Evolutionary conservation across 2,329 filamentous ascomycete genomes (phyloP), one percentile per base, ranked within the genome.

Genomic region (Samsoniella hepiali): DNA sequence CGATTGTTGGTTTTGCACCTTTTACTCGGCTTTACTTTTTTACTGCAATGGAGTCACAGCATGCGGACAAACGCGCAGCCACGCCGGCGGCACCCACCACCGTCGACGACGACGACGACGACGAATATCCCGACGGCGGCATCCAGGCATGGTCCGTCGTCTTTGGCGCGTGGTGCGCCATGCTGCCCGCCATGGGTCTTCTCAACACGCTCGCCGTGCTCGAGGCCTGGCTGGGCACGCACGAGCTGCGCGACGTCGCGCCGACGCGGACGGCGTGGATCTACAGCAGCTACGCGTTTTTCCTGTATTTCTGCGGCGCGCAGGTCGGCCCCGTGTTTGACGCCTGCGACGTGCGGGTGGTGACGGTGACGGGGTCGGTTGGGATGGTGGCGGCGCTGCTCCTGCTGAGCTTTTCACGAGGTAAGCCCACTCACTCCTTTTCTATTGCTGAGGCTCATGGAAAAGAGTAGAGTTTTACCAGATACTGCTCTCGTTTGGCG

Each of bases 301-400:
- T 91, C 45, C 80, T 87, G 15, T 90, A 91, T 72, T 88, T 91
- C 69, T 85, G 88, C 57, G 89, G 89, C 13, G 82, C 91, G 1
- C 87, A 91, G 69, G 84, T 90, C 49, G 89, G 73, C 65, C 89
- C 89, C 0, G 75, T 91, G 27, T 91, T 92, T 68, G 90, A 93
- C 70, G 81, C 84, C 29, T 81, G 87, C 64, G 88, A 89, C 0
- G 87, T 89, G 0, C 78, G 81, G 36, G 71, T 81, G 58, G 77
- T 91, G 3, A 76, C 91, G 3, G 66, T 86, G 0, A 76, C 78
- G 0, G 89, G 89, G 0, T 84, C 82, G 31, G 72, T 88, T 2
- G 75, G 84, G 27, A 73, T 86, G 45, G 76, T 88, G 45, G 77
- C 80, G 0, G 81, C 81, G 36, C 78, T 87, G 58, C 77, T 90